Evolutionary conservation across 164 flowering plant genomes (phyloP).

Genomic region (Taxillus chinensis): DNA sequence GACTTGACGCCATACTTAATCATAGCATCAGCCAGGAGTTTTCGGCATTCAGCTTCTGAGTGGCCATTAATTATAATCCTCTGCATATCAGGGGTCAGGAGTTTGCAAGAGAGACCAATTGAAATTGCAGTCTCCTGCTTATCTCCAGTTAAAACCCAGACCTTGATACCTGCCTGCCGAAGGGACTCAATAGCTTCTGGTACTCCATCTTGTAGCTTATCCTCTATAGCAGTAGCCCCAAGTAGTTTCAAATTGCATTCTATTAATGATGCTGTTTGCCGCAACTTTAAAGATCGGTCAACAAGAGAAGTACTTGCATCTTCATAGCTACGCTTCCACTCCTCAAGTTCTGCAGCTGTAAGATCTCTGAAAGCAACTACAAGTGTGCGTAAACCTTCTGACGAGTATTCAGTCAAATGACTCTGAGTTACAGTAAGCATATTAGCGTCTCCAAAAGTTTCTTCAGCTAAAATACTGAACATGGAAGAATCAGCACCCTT

Average conservation of each 20-base stretch:
- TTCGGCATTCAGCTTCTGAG: constrained; percentile 69
- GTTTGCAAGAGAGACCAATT: constrained; percentile 83
- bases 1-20: constrained; percentile 45
- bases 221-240: constrained; percentile 90
- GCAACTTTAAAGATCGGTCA: constrained; percentile 63
- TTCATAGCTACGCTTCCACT: constrained; percentile 70
- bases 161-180: constrained; percentile 86
- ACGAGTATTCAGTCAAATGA: constrained; percentile 68
- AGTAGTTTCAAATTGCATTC: constrained; percentile 62
- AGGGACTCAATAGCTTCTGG: constrained; percentile 93
- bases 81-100: constrained; percentile 68
- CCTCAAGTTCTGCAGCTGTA: constrained; percentile 52
- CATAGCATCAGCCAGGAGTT: constrained; percentile 57
- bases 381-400: constrained; percentile 80
- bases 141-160: constrained; percentile 96
- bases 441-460: constrained; percentile 16
- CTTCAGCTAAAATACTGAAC: constrained; percentile 49
- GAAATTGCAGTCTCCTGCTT: constrained; percentile 97
- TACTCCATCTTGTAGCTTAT: constrained; percentile 85
- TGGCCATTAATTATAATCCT: constrained; percentile 71
- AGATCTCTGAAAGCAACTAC: constrained; percentile 77
- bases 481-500: constrained; percentile 92
- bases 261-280: constrained; percentile 69
- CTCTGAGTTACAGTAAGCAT: constrained; percentile 34
- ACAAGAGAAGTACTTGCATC: constrained; percentile 83